Evolutionary conservation across 2,329 filamentous ascomycete species (phyloP).

Genomic region (Fusarium drepaniforme): DNA sequence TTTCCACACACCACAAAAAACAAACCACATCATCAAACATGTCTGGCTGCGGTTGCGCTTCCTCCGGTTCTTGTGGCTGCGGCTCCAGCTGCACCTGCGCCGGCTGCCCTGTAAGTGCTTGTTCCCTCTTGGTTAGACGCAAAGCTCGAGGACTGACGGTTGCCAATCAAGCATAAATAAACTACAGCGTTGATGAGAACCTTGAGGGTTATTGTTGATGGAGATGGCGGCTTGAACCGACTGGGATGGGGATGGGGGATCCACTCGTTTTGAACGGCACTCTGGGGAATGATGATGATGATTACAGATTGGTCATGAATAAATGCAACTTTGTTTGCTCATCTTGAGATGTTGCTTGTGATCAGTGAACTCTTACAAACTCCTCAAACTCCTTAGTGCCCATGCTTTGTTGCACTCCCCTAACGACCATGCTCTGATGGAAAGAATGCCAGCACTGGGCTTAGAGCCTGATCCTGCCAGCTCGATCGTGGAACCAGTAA

Average conservation of each 20-base stretch:
- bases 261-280: slow-evolving; percentile 35
- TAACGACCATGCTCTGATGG: slow-evolving; percentile 22
- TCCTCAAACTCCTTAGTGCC: background rate
- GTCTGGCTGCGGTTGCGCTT: slow-evolving; percentile 57
- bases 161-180: slow-evolving; percentile 48
- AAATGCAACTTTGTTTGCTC: background rate
- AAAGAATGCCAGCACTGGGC: slow-evolving; percentile 51
- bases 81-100: slow-evolving; percentile 57
- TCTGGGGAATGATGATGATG: background rate
- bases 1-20: slow-evolving; percentile 3
- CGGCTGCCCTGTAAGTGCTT: slow-evolving; percentile 56
- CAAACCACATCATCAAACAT: slow-evolving; percentile 43
- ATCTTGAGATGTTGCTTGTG: background rate
- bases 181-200: slow-evolving; percentile 37
- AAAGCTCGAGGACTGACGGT: slow-evolving; percentile 26
- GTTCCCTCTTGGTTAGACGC: slow-evolving; percentile 20
- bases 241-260: slow-evolving; percentile 28
- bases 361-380: background rate
- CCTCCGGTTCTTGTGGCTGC: slow-evolving; percentile 57
- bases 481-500: background rate
- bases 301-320: slow-evolving; percentile 14
- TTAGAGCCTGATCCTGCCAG: slow-evolving; percentile 35
- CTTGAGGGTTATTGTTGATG: slow-evolving; percentile 34
- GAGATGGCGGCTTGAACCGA: slow-evolving; percentile 10
- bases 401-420: background rate